These are phyloP conservation scores for Komagataella kurtzmanii DNA, from an alignment of 805 yeast genomes.

Conservation along the genomic window DNA sequence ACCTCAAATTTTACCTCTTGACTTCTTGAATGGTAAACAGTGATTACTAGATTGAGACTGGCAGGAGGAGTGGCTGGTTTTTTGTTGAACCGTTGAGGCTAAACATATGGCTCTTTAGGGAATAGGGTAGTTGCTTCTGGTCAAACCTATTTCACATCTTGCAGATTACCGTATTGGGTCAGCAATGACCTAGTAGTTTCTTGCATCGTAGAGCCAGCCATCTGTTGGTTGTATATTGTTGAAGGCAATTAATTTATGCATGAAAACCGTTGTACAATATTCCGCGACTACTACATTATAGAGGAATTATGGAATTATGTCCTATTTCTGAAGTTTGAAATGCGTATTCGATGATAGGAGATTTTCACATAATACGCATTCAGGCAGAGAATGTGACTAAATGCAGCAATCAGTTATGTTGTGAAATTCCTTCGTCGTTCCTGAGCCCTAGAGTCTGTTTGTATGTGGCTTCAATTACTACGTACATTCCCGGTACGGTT, in stretches of 20 bases:
- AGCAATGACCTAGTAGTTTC: neutral
- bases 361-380: neutral
- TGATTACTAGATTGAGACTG: neutral
- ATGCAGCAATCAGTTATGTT: neutral
- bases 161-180: neutral
- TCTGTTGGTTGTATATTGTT: neutral
- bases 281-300: neutral
- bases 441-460: too few relatives aligned
- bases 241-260: neutral
- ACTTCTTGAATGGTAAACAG: neutral
- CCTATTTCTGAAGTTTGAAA: neutral
- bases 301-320: neutral
- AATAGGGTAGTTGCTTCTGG: neutral
- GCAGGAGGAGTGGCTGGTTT: neutral
- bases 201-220: neutral
- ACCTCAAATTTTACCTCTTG: neutral
- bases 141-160: neutral
- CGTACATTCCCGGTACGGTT: neutral
- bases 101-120: neutral
- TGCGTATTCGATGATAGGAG: neutral
- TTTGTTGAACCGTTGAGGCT: neutral
- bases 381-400: neutral
- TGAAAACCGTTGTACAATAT: neutral
- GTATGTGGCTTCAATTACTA: too few relatives aligned
- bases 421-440: too few relatives aligned